These are phyloP conservation scores for Pseudozyma pruni DNA, from an alignment of 1,284 basidiomycete species.

Conservation along the genomic window DNA sequence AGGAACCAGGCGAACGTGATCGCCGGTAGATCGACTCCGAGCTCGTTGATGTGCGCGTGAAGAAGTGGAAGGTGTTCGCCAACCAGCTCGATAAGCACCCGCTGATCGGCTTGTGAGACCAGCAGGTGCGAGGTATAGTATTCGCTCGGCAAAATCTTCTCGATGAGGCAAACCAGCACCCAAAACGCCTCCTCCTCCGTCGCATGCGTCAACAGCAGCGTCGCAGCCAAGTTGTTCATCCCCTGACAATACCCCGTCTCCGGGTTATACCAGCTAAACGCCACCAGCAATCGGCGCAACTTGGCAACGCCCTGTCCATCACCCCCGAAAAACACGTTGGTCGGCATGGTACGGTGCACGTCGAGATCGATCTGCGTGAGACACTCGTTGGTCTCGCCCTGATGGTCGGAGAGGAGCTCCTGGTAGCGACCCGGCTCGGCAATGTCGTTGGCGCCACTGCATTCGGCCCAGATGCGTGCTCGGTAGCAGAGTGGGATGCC, in stretches of 20 bases:
- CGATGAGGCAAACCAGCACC: conserved; percentile 84
- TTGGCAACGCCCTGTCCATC: conserved; percentile 93
- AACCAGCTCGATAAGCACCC: conserved; percentile 88
- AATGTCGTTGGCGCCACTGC: conserved; percentile 88
- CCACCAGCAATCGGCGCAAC: conserved; percentile 84
- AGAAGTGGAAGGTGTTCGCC: conserved; percentile 81
- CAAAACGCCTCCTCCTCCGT: conserved; percentile 97
- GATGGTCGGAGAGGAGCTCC: conserved; percentile 78
- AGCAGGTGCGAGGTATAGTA: conserved; percentile 69
- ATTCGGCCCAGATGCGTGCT: conserved; percentile 86
- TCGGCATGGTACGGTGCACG: conserved; percentile 79
- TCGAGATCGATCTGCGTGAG: conserved; percentile 95
- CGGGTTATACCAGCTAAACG: conserved; percentile 80
- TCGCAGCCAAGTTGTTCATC: conserved; percentile 95
- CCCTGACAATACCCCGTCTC: conserved; percentile 70
- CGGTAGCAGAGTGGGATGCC: conserved; percentile 91
- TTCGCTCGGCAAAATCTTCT: conserved; percentile 69
- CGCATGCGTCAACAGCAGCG: conserved; percentile 88
- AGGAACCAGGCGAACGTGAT: conserved; percentile 99
- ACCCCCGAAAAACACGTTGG: conserved; percentile 95
- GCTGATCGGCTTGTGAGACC: conserved; percentile 90
- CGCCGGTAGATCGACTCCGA: conserved; percentile 89
- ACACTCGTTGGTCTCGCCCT: conserved; percentile 72
- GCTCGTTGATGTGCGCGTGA: conserved; percentile 77
- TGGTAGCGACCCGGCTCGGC: conserved; percentile 89